phyloP scores from a whole-genome alignment of 352 stramenopile genomes.

The Pythium insidiosum region DNA sequence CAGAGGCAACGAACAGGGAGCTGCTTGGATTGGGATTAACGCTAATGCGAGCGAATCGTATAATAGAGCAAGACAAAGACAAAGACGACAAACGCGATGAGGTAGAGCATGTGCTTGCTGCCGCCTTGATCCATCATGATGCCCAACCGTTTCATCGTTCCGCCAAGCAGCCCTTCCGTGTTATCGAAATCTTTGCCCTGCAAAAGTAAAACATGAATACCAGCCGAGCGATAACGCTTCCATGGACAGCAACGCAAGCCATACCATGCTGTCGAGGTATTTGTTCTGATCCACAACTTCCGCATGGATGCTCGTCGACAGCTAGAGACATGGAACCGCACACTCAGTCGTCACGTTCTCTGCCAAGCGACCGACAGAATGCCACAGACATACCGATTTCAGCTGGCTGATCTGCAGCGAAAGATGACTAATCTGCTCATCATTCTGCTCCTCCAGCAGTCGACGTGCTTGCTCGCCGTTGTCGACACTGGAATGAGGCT shows the following conservation, averaged over 20 bases:
- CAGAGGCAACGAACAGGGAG: no score
- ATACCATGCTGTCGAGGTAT: conserved; percentile 77
- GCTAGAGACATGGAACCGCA: conserved; percentile 21
- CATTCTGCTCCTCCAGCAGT: conserved; percentile 81
- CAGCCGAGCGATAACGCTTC: not conserved
- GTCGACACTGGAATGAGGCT: conserved; percentile 30
- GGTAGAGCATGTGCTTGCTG: conserved; percentile 86
- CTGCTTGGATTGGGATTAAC: no score
- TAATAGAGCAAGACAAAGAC: conserved; percentile 85
- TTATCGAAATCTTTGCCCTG: conserved; percentile 84
- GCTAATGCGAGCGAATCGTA: conserved; percentile 66
- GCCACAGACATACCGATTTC: conserved; percentile 73
- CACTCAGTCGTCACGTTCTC: no score
- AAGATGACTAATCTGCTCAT: conserved; percentile 84
- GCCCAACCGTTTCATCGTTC: conserved; percentile 80
- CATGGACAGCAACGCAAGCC: conserved; percentile 2
- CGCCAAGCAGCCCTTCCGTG: conserved; percentile 70
- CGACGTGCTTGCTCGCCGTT: conserved; percentile 72
- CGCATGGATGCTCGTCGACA: conserved; percentile 70
- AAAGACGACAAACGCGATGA: conserved; percentile 77
- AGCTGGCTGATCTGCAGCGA: conserved; percentile 83
- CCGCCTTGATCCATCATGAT: conserved; percentile 85
- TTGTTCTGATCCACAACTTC: conserved; percentile 79
- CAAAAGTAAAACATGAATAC: not conserved
- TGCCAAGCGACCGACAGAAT: no score